Evolutionary conservation across 164 flowering plant genomes (phyloP), one percentile per base, ranked within the genome.

Genomic region (Kalanchoe fedtschenkoi): DNA sequence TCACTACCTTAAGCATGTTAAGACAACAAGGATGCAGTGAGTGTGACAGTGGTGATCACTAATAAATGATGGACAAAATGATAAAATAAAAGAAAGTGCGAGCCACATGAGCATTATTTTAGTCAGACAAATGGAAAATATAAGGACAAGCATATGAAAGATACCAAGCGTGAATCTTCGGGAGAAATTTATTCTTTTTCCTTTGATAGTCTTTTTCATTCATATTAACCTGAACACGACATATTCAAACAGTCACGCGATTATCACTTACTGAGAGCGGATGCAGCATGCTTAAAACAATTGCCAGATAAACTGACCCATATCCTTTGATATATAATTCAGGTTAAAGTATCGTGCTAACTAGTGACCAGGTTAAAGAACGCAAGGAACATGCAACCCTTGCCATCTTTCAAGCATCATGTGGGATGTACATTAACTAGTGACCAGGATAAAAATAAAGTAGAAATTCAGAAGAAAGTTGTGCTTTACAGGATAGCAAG

Each of bases 151-250:
- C 26, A 58, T 3, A 32, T 1, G 37, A 33, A 35, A 62, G 73
- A 75, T 86, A 95, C 99, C 99, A 95, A 47, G 97, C 96, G 83
- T 95, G 99, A 62, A 95, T 95, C 83, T 95, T 95, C 22, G 97
- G 96, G 66, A 95, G 79, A 78, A 83, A 95, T 78, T 95, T 95
- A 84, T 95, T 95, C 83, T 95, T 95, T 76, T 89, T 95, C 58
- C 99, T 85, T 65, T 88, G 96, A 69, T 95, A 95, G 68, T 95
- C 99, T 75, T 65, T 95, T 80, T 95, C 99, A 64, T 81, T 95
- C 99, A 95, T 88, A 75, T 95, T 95, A 67, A 91, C 96, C 99
- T 95, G 85, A 21, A 37, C 17, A 73, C 60, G 16, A 56, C 8
- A 54, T 16, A 63, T 30, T 13, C 28, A 51, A 51, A 51, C 17